Evolutionary conservation across 2,329 filamentous ascomycete genomes (phyloP), one percentile per base, ranked within the genome.

Genomic region (Waltergamsia citrina): DNA sequence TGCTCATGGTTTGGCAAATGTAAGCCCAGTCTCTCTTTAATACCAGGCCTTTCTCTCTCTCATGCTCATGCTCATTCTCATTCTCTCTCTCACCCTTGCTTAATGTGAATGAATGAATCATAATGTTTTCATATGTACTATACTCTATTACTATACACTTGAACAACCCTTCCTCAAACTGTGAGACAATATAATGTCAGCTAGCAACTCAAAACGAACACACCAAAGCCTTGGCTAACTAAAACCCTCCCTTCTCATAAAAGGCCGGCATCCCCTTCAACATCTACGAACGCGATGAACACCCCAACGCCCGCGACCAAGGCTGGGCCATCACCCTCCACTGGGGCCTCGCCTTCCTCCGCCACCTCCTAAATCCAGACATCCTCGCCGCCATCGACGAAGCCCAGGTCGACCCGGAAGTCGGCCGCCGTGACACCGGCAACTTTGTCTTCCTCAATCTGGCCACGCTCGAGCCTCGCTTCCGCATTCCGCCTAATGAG

Each of bases 271-370:
- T 55, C 7, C 44, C 52, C 0, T 56, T 55, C 34, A 40, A 51
- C 21, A 36, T 56, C 14, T 56, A 49, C 39, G 53, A 56, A 37
- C 22, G 38, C 15, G 40, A 41, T 45, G 33, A 25, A 23, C 7
- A 28, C 15, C 21, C 33, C 39, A 38, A 33, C 22, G 30, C 31
- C 22, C 42, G 46, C 20, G 30, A 38, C 5, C 59, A 62, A 24
- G 69, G 71, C 29, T 76, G 71, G 73, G 71, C 66, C 15, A 53
- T 76, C 33, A 74, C 70, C 3, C 47, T 76, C 27, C 68, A 75
- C 42, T 76, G 70, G 70, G 63, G 58, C 17, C 53, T 72, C 4
- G 21, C 33, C 12, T 37, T 35, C 10, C 40, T 42, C 6, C 29
- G 33, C 12, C 12, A 19, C 4, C 27, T 42, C 8, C 26, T 42